Base-by-base conservation (phyloP, 2,329 filamentous ascomycete species). In the Ophiostoma quercus region DNA sequence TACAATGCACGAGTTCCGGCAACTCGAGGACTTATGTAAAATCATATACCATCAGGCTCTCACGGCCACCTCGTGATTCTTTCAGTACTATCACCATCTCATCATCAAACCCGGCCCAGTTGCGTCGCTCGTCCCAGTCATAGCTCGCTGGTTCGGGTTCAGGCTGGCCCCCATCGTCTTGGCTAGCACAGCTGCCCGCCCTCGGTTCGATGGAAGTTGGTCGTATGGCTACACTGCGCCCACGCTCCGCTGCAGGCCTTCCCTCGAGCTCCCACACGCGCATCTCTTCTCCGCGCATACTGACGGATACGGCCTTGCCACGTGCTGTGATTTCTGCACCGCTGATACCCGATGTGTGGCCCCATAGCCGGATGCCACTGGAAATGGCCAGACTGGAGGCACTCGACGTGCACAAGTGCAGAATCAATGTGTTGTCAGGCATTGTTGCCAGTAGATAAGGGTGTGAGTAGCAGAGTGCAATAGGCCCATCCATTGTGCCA, bases 251-350 rank as follows among this genome's bases (percentile, higher is more conserved):
- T 0, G 71, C 67, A 63, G 60, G 70, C 70, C 73, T 62, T 7
- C 90, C 90, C 79, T 97, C 93, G 0, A 97, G 84, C 75, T 97
- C 92, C 94, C 94, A 97, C 6, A 97, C 88, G 7, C 93, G 87
- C 72, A 92, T 87, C 77, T 92, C 90, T 70, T 90, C 88, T 37
- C 92, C 93, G n/a, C 87, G 84, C 25, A 85, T 84, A 79, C 91
- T 95, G 67, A 97, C 90, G n/a, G 92, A 96, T 3, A 97, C 91
- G 0, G 93, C 94, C 78, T 94, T 96, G 22, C 93, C 93, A 51
- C 91, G 87, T 63, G 90, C 87, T 22, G 91, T 94, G 69, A 97
- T 92, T 75, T 96, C 90, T 8, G 92, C 92, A 41, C 92, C 90
- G 67, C 91, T 92, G 43, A 97, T 92, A 2, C 91, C 92, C 1